phyloP scores from a whole-genome alignment of 495 filamentous ascomycete species.

The Podospora comata region DNA sequence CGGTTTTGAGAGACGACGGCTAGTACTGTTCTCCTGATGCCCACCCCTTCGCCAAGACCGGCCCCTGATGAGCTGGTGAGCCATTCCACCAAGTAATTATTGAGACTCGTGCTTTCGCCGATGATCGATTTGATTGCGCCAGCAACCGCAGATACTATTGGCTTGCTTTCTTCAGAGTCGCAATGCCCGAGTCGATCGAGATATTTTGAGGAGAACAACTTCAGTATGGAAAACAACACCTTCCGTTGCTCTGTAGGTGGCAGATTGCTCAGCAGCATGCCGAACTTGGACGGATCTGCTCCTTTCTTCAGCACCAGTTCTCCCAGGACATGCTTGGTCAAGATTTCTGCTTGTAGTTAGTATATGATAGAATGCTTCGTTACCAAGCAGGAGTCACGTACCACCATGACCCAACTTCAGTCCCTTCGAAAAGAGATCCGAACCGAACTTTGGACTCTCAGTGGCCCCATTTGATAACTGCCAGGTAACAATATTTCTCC shows the following conservation, averaged over 20 bases:
- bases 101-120: slow-evolving; percentile 34
- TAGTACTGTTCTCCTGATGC: slow-evolving; percentile 64
- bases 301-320: slow-evolving; percentile 45
- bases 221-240: slow-evolving; percentile 56
- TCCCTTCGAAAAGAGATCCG: slow-evolving; percentile 60
- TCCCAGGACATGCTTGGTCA: slow-evolving; percentile 51
- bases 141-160: slow-evolving; percentile 48
- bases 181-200: slow-evolving; percentile 38
- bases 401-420: slow-evolving; percentile 73
- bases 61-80: slow-evolving; percentile 61
- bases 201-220: slow-evolving; percentile 55
- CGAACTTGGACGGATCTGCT: slow-evolving; percentile 32
- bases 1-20: slow-evolving; percentile 54
- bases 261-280: slow-evolving; percentile 46
- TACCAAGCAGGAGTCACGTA: slow-evolving; percentile 31
- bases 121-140: slow-evolving; percentile 43
- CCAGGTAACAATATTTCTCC: slow-evolving; percentile 58
- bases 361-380: not conserved
- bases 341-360: slow-evolving; percentile 46
- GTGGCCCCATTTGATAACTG: slow-evolving; percentile 34
- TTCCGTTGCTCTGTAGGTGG: slow-evolving; percentile 57
- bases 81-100: slow-evolving; percentile 64
- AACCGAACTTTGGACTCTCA: slow-evolving; percentile 52
- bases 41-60: slow-evolving; percentile 59
- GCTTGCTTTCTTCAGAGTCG: slow-evolving; percentile 32